A percentile compares a stretch with the other conserved stretches of the same genome.
phyloP scores from a whole-genome alignment of 1,284 basidiomycete genomes.

The Leccinum griseonigrum region DNA sequence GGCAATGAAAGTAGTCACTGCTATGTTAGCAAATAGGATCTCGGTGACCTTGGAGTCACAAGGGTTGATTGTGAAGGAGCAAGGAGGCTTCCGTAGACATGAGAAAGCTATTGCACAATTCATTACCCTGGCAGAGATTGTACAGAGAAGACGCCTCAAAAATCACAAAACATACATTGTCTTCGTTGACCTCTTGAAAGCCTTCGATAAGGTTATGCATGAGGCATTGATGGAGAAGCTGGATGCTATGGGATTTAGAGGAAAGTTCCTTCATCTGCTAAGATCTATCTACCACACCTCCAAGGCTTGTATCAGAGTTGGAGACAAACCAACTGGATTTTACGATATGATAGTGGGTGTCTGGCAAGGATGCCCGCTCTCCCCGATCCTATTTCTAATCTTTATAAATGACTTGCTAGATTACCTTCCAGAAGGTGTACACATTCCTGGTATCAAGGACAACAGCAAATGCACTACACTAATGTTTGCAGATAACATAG shows the following conservation, averaged over 20 bases:
- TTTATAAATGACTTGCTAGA: neutral
- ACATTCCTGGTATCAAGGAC: neutral
- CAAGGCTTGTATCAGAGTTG: neutral
- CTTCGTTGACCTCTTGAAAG: neutral
- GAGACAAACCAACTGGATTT: neutral
- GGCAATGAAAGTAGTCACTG: neutral
- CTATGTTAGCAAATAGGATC: neutral
- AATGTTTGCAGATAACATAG: neutral
- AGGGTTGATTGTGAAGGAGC: neutral
- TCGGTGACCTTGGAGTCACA: neutral
- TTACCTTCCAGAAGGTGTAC: neutral
- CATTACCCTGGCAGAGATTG: neutral
- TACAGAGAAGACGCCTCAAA: neutral
- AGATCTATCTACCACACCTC: neutral
- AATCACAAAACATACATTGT: neutral
- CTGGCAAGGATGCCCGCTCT: neutral
- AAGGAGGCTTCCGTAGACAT: neutral
- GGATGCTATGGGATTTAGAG: neutral
- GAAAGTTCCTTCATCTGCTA: neutral
- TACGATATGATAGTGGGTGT: neutral
- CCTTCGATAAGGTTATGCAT: neutral
- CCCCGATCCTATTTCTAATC: neutral
- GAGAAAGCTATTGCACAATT: neutral
- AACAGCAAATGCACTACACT: neutral
- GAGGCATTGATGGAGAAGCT: neutral